Evolutionary conservation across 371 early-diverging fungal genomes (phyloP), one percentile per base, ranked within the genome.

Genomic region (Mucor saturninus): DNA sequence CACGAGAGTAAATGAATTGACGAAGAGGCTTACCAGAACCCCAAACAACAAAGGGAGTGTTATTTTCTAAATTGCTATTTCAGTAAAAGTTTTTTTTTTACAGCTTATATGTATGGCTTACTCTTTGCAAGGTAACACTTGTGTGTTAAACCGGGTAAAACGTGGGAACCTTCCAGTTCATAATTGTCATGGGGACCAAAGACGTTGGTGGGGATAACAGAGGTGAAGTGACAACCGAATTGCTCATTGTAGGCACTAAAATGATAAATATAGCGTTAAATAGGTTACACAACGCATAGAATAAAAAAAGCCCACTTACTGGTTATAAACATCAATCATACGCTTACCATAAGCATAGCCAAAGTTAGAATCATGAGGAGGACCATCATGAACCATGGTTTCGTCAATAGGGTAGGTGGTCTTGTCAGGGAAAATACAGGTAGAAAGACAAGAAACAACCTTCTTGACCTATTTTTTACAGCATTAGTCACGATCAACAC

Each of bases 281-380:
- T 7, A 7, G 46, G 46, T 46, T 46, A 46, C 46, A 46, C 46
- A 46, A 50, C 50, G 9, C 4, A 11, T 28, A 32, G 13, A 14
- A 8, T 13, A 11, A 3, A 49, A 13, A 21, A 21, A 21, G 21
- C 21, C 21, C 21, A 53, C 76, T 68, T 86, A 91, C 92, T 84
- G 82, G 83, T 94, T 94, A 72, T 89, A 86, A 54, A 92, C 88
- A 79, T 94, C 94, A 60, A 94, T 89, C 90, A 94, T 90, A 58
- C 94, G 83, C 81, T 94, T 94, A 62, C 89, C 90, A 61, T 91
- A 83, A 56, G 94, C 93, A 75, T 94, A 94, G n/a, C 93, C 94
- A 77, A 86, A 92, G 83, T 94, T 94, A 43, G 90, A 89, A 4
- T 86, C 85, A 60, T 94, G 94, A 50, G 94, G 94, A 59, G 93